phyloP scores from a whole-genome alignment of 2,329 filamentous ascomycete genomes.

The Penicillium paneum region DNA sequence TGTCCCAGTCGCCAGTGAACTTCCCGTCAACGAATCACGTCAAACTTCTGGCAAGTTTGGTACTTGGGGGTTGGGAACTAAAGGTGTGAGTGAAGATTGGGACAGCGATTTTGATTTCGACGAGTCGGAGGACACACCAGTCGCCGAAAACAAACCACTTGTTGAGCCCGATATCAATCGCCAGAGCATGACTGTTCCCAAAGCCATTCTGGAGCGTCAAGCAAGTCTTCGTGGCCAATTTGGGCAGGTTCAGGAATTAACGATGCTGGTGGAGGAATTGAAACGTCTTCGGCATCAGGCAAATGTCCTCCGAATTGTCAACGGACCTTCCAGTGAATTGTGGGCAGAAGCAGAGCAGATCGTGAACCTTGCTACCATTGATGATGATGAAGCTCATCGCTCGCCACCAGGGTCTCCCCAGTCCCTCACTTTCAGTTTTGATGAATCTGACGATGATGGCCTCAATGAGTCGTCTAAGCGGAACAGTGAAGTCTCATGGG shows the following conservation, averaged over 20 bases:
- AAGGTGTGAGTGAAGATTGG: constrained; percentile 66
- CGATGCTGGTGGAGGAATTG: constrained; percentile 62
- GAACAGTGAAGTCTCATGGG: constrained; percentile 33
- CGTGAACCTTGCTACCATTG: constrained; percentile 63
- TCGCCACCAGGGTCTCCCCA: constrained; percentile 53
- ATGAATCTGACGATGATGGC: constrained; percentile 55
- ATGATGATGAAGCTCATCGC: constrained; percentile 55
- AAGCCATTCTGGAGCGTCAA: constrained; percentile 62
- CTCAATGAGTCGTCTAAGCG: constrained; percentile 32
- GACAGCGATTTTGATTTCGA: constrained; percentile 67
- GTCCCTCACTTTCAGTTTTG: constrained; percentile 58
- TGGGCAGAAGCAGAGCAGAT: constrained; percentile 67
- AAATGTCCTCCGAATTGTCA: constrained; percentile 51
- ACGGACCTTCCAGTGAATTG: constrained; percentile 52
- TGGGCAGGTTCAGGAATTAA: constrained; percentile 61
- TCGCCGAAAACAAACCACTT: constrained; percentile 42
- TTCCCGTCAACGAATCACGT: constrained; percentile 49
- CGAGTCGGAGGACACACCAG: constrained; percentile 46
- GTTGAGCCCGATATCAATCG: constrained; percentile 19
- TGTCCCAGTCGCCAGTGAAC: constrained; percentile 57
- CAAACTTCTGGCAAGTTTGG: constrained; percentile 58
- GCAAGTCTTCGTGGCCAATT: constrained; percentile 65
- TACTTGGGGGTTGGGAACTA: constrained; percentile 65
- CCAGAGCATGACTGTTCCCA: constrained; percentile 52
- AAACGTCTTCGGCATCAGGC: constrained; percentile 60